phyloP scores from a whole-genome alignment of 2,329 filamentous ascomycete genomes.

The Colletotrichum liaoningense region DNA sequence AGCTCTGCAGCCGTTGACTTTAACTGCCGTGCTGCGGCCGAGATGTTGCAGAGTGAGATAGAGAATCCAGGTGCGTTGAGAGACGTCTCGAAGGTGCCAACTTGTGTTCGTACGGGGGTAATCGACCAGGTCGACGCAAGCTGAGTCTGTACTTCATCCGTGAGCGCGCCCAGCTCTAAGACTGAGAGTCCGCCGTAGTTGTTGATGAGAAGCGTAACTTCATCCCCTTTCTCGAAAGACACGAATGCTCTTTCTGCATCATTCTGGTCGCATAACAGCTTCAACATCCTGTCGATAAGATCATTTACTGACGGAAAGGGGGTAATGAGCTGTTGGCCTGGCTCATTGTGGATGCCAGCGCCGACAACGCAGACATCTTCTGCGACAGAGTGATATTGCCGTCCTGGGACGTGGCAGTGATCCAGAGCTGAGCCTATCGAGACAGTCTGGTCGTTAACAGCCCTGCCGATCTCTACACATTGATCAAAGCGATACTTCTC shows the following conservation, averaged over 20 bases:
- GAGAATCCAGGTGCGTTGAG: constrained; percentile 67
- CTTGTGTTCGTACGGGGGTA: constrained; percentile 57
- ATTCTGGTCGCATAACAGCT: constrained; percentile 60
- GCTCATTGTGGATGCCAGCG: constrained; percentile 67
- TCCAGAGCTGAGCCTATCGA: constrained; percentile 77
- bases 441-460: constrained; percentile 68
- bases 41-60: constrained; percentile 64
- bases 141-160: constrained; percentile 61
- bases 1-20: constrained; percentile 47
- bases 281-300: constrained; percentile 59
- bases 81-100: constrained; percentile 62
- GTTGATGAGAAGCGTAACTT: constrained; percentile 65
- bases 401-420: constrained; percentile 79
- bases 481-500: constrained; percentile 64
- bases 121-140: constrained; percentile 60
- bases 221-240: constrained; percentile 54
- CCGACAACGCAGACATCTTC: constrained; percentile 55
- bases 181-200: constrained; percentile 68
- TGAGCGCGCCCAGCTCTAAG: constrained; percentile 66
- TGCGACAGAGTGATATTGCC: constrained; percentile 59
- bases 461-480: constrained; percentile 68
- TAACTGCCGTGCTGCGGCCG: constrained; percentile 43
- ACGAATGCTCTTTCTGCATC: constrained; percentile 67
- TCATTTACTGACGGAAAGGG: constrained; percentile 52
- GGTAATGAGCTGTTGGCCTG: constrained; percentile 43